These are phyloP conservation scores for Hymenochaete sp. DNA, from an alignment of 1,284 basidiomycete genomes.

Conservation along the genomic window DNA sequence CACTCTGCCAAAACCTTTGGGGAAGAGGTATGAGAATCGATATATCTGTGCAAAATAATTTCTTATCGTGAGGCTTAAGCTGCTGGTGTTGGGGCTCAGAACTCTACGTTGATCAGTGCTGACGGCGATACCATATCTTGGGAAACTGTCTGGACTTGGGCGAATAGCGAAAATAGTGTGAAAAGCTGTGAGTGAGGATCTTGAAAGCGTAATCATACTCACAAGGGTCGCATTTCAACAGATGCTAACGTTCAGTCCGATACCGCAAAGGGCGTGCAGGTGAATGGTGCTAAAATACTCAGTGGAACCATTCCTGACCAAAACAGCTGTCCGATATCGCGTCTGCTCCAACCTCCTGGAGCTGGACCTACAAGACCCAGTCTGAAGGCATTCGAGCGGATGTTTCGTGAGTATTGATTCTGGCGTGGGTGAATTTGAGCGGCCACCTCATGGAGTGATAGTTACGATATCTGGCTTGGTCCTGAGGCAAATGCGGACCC, in stretches of 20 bases:
- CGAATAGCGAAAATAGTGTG: slow-evolving; percentile 41
- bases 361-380: slow-evolving; percentile 39
- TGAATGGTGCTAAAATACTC: slow-evolving; percentile 18
- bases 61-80: slow-evolving; percentile 20
- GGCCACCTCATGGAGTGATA: slow-evolving; percentile 19
- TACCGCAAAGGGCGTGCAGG: slow-evolving; percentile 40
- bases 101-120: slow-evolving; percentile 38
- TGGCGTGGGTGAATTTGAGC: not conserved
- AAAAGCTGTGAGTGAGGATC: slow-evolving; percentile 40
- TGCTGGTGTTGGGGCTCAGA: slow-evolving; percentile 42
- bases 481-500: slow-evolving; percentile 29
- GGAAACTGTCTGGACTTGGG: slow-evolving; percentile 50
- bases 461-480: slow-evolving; percentile 52
- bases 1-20: slow-evolving; percentile 52
- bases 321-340: slow-evolving; percentile 33
- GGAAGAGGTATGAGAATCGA: slow-evolving; percentile 31
- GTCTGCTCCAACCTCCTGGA: slow-evolving; percentile 42
- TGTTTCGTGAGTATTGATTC: slow-evolving; percentile 34
- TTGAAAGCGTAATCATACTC: no score
- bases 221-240: slow-evolving; percentile 17
- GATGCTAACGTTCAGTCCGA: slow-evolving; percentile 39
- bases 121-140: slow-evolving; percentile 38
- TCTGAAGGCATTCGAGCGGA: slow-evolving; percentile 44
- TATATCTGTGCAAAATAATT: not conserved
- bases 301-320: no score